These are phyloP conservation scores for Cladosporium sp. DNA, from an alignment of 2,329 filamentous ascomycete genomes.

Conservation along the genomic window DNA sequence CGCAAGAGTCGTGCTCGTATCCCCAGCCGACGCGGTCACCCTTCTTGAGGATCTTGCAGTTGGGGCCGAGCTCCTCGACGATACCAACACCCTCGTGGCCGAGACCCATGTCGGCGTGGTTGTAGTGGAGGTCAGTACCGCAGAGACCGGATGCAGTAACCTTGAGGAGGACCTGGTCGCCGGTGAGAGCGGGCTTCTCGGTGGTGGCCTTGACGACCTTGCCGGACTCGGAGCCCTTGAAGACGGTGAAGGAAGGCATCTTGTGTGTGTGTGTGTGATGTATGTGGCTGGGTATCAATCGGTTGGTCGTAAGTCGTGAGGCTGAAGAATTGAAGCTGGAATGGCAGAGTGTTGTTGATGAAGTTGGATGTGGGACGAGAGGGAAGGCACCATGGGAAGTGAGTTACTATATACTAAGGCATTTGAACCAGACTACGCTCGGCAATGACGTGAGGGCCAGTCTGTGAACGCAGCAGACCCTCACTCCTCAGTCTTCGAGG, in stretches of 20 bases:
- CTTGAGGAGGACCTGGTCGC: conserved; percentile 57
- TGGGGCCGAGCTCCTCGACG: conserved; percentile 46
- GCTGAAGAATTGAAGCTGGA: not conserved
- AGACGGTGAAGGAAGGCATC: conserved; percentile 54
- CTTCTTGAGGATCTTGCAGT: conserved; percentile 44
- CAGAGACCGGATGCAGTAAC: conserved; percentile 66
- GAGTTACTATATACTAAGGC: conserved; percentile 6
- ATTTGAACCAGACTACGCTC: not conserved
- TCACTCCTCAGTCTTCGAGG: not conserved
- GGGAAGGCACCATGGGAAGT: not conserved
- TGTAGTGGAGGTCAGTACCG: conserved; percentile 52
- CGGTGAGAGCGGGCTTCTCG: conserved; percentile 41
- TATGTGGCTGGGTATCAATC: not conserved
- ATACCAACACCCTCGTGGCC: conserved; percentile 55
- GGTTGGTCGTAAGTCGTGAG: conserved; percentile 9
- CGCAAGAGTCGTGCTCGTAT: conserved; percentile 44
- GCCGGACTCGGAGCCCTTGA: conserved; percentile 58
- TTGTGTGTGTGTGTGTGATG: conserved; percentile 11
- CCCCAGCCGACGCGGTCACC: conserved; percentile 52
- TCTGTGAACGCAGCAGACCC: not conserved
- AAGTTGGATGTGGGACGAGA: not conserved
- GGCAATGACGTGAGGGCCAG: conserved; percentile 10
- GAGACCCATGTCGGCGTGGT: conserved; percentile 41
- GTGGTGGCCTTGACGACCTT: conserved; percentile 50
- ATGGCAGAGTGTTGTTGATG: not conserved